Percentiles rank a stretch among this genome's conserved stretches.
Conservation (phyloP, 1,284 basidiomycete genomes). For the Athelia psychrophila region DNA sequence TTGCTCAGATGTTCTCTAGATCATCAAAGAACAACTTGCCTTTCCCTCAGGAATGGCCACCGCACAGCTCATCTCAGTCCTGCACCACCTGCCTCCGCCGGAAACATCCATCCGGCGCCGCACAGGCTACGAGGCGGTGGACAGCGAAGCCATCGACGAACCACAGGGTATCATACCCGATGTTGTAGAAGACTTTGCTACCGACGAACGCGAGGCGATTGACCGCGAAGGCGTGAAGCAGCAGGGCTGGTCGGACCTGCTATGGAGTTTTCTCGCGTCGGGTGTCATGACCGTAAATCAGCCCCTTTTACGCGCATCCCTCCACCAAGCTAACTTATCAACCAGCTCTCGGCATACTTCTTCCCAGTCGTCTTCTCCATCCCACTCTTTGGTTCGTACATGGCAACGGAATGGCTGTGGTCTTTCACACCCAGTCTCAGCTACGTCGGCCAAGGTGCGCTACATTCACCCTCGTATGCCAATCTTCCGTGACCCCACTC, state of each 20-base stretch:
- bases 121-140: slow-evolving; percentile 49
- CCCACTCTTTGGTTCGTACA: slow-evolving; percentile 85
- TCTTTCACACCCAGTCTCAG: slow-evolving; percentile 91
- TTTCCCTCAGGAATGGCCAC: slow-evolving; percentile 98
- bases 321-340: slow-evolving; percentile 1
- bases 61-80: slow-evolving; percentile 89
- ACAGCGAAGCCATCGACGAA: slow-evolving; percentile 30
- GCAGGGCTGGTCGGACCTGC: slow-evolving; percentile 71
- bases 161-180: neutral
- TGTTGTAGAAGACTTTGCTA: slow-evolving; percentile 1
- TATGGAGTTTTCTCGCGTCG: slow-evolving; percentile 75
- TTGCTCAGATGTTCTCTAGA: slow-evolving; percentile 39
- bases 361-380: slow-evolving; percentile 91
- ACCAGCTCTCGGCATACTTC: slow-evolving; percentile 75
- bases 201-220: slow-evolving; percentile 34
- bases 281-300: slow-evolving; percentile 66
- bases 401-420: slow-evolving; percentile 92
- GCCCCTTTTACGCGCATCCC: neutral
- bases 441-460: slow-evolving; percentile 83
- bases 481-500: slow-evolving; percentile 4
- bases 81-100: slow-evolving; percentile 76
- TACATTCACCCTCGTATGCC: neutral
- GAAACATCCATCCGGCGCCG: slow-evolving; percentile 52
- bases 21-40: slow-evolving; percentile 89
- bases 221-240: slow-evolving; percentile 46